Evolutionary conservation across 768 basidiomycete genomes (phyloP), one percentile per base, ranked within the genome.

Genomic region (Nidularia sp.): DNA sequence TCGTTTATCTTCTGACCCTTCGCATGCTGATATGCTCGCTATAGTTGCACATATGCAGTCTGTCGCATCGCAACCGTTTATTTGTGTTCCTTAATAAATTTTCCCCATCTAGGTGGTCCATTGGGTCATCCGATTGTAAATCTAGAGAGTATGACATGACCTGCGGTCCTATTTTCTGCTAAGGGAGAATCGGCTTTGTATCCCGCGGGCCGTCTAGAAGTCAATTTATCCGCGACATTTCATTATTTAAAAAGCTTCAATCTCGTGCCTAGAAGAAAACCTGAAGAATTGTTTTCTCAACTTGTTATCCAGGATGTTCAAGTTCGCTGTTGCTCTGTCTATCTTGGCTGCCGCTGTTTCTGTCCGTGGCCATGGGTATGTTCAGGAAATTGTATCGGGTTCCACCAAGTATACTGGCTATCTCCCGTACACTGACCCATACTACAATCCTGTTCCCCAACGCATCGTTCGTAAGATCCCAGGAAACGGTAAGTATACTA

Each of bases 391-490:
- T 9, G 57, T 54, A 15, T 36, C 63, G 8, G 68, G 65, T 2
- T 55, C 58, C 6, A 61, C 62, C 2, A 63, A 60, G 12, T 70
- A 71, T 47, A 64, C 69, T 8, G 72, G 71, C 4, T 72, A 67
- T 47, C 55, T 68, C 9, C 71, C 71, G 4, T 69, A 72, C 58
- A 42, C 48, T 2, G 70, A 72, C 55, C 67, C 66, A 35, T 72
- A 59, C 55, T 60, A 61, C 18, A 61, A 55, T 48, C 62, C 70
- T 10, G 43, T 51, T 7, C 68, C 69, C 5, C 50, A 73, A 36
- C 62, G 75, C 8, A 74, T 77, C 55, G 66, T 77, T 49, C 69
- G 75, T 8, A 60, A 60, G n/a, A 70, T 77, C 34, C 73, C 73
- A 36, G 70, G 72, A 52, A 73, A 73, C 44, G 70, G 73, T 71